Percentiles rank a stretch among this genome's conserved stretches.
phyloP scores from a whole-genome alignment of 2,329 filamentous ascomycete species.

The Aspergillus fructus region DNA sequence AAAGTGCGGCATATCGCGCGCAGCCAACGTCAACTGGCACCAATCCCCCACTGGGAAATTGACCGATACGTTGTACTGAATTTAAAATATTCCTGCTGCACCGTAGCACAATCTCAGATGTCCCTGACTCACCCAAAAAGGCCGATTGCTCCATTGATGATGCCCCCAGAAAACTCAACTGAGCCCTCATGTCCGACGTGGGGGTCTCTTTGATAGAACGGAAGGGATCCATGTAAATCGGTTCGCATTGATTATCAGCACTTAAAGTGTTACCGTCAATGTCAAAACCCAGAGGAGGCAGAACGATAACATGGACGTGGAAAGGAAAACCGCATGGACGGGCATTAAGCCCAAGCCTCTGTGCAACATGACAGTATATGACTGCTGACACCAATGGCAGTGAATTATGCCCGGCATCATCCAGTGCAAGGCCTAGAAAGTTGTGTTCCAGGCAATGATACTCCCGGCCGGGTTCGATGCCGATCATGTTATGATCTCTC shows the following conservation, averaged over 20 bases:
- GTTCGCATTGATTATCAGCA: slow-evolving; percentile 34
- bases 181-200: slow-evolving; percentile 56
- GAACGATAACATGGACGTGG: slow-evolving; percentile 80
- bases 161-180: slow-evolving; percentile 57
- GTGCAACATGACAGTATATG: slow-evolving; percentile 80
- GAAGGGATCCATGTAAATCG: slow-evolving; percentile 85
- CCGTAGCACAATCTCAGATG: slow-evolving; percentile 69
- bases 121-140: slow-evolving; percentile 65
- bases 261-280: slow-evolving; percentile 52
- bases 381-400: slow-evolving; percentile 82
- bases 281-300: slow-evolving; percentile 59
- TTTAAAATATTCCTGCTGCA: slow-evolving; percentile 79
- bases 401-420: slow-evolving; percentile 70
- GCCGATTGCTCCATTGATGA: slow-evolving; percentile 37
- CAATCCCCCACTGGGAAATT: slow-evolving; percentile 27
- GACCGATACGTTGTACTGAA: slow-evolving; percentile 58
- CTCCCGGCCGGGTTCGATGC: slow-evolving; percentile 64
- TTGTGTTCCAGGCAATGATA: slow-evolving; percentile 85
- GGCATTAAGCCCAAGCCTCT: slow-evolving; percentile 71
- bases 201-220: slow-evolving; percentile 67
- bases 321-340: slow-evolving; percentile 78
- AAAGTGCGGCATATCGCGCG: slow-evolving; percentile 71
- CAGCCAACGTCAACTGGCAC: slow-evolving; percentile 55
- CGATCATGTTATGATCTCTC: slow-evolving; percentile 65
- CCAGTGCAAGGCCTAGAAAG: slow-evolving; percentile 79